A percentile compares a stretch with the other conserved stretches of the same genome.
Conservation (phyloP, 495 filamentous ascomycete species). For the Hypoxylon cercidicola region DNA sequence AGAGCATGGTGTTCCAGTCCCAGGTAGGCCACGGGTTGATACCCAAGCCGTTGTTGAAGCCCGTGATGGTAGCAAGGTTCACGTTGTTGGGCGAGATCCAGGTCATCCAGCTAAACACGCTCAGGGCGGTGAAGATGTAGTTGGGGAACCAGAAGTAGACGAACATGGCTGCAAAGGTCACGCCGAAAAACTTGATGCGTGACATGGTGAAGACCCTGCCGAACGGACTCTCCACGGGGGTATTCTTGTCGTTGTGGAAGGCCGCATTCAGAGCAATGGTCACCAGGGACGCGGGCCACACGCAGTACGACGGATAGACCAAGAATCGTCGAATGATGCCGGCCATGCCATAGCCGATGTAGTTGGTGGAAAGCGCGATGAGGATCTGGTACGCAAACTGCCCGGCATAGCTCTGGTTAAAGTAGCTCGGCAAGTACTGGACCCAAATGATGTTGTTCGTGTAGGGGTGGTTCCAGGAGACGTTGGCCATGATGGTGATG, state of each 20-base stretch:
- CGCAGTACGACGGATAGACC: constrained; percentile 59
- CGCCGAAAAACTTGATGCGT: constrained; percentile 50
- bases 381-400: constrained; percentile 55
- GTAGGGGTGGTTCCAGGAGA: constrained; percentile 49
- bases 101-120: constrained; percentile 55
- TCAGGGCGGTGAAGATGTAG: constrained; percentile 52
- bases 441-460: constrained; percentile 59
- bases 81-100: constrained; percentile 55
- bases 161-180: constrained; percentile 51
- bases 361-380: constrained; percentile 57
- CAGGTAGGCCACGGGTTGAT: constrained; percentile 55
- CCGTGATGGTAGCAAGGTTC: constrained; percentile 45
- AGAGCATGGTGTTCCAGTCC: constrained; percentile 56
- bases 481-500: constrained; percentile 59
- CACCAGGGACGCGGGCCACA: constrained; percentile 56
- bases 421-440: constrained; percentile 54
- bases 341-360: constrained; percentile 63
- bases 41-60: constrained; percentile 48
- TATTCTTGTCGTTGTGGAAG: constrained; percentile 51
- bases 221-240: constrained; percentile 47
- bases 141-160: constrained; percentile 59
- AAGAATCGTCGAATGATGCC: constrained; percentile 66
- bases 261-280: constrained; percentile 59
- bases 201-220: constrained; percentile 46
- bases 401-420: constrained; percentile 53